phyloP scores from a whole-genome alignment of 257 asterid species.

The Cynanchum wilfordii region DNA sequence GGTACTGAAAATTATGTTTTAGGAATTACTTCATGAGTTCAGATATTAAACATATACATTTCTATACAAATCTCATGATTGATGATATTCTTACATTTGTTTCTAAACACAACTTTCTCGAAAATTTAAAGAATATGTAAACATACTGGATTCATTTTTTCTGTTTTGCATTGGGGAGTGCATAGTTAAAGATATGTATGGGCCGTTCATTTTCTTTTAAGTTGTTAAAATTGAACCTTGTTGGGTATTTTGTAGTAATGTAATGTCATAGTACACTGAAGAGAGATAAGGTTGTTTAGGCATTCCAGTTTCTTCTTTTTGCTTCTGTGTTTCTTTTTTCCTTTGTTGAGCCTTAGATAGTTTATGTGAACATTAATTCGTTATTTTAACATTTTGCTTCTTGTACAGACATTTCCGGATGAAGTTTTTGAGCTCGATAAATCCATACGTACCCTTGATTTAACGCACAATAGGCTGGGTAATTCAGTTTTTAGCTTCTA shows the following conservation, averaged over 20 bases:
- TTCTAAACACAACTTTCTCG: not conserved
- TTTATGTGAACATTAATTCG: not conserved
- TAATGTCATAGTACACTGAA: not conserved
- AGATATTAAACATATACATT: not conserved
- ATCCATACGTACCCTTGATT: constrained; percentile 89
- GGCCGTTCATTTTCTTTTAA: not conserved
- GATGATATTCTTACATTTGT: not conserved
- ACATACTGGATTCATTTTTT: not conserved
- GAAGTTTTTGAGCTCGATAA: constrained; percentile 74
- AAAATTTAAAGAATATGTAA: not conserved
- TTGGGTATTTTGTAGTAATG: not conserved
- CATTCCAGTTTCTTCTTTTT: not conserved
- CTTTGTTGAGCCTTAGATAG: not conserved
- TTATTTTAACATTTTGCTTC: constrained; percentile 5
- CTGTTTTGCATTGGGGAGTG: not conserved
- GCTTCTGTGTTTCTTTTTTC: not conserved
- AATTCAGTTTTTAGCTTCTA: constrained; percentile 16
- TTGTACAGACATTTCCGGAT: constrained; percentile 73
- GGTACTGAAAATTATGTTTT: not conserved
- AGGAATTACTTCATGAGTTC: not conserved
- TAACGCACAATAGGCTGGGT: constrained; percentile 81
- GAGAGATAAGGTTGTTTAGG: not conserved
- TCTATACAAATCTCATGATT: not conserved
- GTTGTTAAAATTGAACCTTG: not conserved
- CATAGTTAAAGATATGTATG: not conserved